phyloP scores from a whole-genome alignment of 2,329 filamentous ascomycete species.

The Mollisiaceae sp. region DNA sequence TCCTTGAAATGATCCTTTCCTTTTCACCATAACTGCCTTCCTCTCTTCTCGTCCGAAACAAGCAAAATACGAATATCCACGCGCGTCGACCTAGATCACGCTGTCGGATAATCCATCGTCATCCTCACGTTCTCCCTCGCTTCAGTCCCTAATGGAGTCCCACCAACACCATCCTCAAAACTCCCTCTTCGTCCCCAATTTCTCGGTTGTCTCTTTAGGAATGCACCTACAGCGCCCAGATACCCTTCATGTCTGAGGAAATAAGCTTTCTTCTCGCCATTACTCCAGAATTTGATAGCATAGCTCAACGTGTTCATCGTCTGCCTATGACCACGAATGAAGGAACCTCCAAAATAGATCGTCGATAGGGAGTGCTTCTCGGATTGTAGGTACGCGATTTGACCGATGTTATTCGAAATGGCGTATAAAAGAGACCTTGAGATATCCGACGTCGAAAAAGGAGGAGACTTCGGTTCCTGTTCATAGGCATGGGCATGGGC shows the following conservation, averaged over 20 bases:
- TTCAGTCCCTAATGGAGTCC: slow-evolving; percentile 19
- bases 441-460: slow-evolving; percentile 83
- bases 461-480: slow-evolving; percentile 29
- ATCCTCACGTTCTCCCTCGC: slow-evolving; percentile 27
- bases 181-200: slow-evolving; percentile 91
- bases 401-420: slow-evolving; percentile 96
- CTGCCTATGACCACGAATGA: slow-evolving; percentile 94
- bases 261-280: slow-evolving; percentile 92
- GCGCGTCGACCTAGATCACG: not conserved
- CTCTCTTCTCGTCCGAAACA: no score
- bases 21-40: not conserved
- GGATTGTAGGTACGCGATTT: slow-evolving; percentile 96
- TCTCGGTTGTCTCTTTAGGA: slow-evolving; percentile 85
- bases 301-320: slow-evolving; percentile 98
- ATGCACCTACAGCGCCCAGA: slow-evolving; percentile 90
- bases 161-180: slow-evolving; percentile 39
- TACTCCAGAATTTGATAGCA: slow-evolving; percentile 97
- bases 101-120: slow-evolving; percentile 20
- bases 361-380: slow-evolving; percentile 90
- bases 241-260: slow-evolving; percentile 97
- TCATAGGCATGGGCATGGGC: not conserved
- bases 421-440: slow-evolving; percentile 91
- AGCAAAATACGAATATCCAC: not conserved
- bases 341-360: slow-evolving; percentile 97
- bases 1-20: not conserved